Percentiles rank a stretch among this genome's conserved stretches.
Evolutionary conservation across 345 rosid species (phyloP).

Genomic region (Mercurialis annua): DNA sequence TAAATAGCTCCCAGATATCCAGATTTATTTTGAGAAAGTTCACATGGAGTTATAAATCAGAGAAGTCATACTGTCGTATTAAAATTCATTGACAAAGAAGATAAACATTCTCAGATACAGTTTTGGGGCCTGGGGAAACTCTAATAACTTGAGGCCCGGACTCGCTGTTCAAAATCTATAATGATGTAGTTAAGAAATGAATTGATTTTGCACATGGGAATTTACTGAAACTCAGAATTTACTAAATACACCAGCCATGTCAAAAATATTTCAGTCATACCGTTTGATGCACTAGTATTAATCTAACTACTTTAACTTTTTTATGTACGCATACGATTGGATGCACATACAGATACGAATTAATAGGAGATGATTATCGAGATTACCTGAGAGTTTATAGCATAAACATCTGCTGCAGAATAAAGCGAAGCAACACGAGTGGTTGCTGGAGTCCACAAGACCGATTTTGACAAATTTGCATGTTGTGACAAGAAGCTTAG

Average conservation of each 20-base stretch:
- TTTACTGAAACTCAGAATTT: background rate
- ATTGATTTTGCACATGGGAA: background rate
- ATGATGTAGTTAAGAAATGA: background rate
- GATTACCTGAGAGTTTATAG: conserved; percentile 85
- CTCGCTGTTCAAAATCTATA: background rate
- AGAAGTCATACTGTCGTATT: background rate
- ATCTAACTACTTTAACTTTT: background rate
- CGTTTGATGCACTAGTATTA: background rate
- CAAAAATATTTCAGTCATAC: background rate
- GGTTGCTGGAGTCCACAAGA: conserved; percentile 80
- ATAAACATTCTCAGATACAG: too few species aligned
- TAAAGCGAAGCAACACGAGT: conserved; percentile 85
- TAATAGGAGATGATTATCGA: conserved; percentile 5
- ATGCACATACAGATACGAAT: background rate
- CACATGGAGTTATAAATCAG: background rate
- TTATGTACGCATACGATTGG: background rate
- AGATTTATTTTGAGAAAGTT: background rate
- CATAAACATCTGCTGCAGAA: conserved; percentile 93
- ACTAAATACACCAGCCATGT: background rate
- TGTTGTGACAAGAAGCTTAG: conserved; percentile 55
- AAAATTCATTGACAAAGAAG: background rate
- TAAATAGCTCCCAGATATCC: too few species aligned
- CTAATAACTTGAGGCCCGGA: background rate
- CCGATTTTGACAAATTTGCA: conserved; percentile 58
- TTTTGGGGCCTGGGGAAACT: background rate